These are phyloP conservation scores for Quercus bicolor DNA, from an alignment of 306 rosid species.

Conservation along the genomic window DNA sequence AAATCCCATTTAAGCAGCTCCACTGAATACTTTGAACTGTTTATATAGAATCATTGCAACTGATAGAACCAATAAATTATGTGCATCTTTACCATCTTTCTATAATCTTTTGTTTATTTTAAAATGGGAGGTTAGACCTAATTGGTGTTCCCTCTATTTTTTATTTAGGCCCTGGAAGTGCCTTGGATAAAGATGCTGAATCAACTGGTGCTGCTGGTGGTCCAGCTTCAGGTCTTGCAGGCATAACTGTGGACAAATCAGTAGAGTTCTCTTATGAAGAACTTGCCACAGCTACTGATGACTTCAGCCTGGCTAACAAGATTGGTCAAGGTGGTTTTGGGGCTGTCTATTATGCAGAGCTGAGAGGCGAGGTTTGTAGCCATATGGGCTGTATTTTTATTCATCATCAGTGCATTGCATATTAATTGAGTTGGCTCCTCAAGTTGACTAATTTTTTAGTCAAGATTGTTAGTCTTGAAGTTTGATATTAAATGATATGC, in stretches of 20 bases:
- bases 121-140: not conserved
- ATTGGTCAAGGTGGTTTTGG: constrained; percentile 94
- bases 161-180: constrained; percentile 38
- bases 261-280: constrained; percentile 74
- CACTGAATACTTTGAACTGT: not conserved
- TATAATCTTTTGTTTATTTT: too few relatives aligned
- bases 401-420: not conserved
- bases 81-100: not conserved
- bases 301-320: constrained; percentile 70
- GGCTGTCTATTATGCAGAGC: constrained; percentile 78
- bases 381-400: constrained; percentile 7
- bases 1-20: constrained; percentile 3
- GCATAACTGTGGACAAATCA: constrained; percentile 63
- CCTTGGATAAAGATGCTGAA: constrained; percentile 44
- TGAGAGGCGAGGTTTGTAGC: constrained; percentile 80
- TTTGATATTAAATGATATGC: not conserved
- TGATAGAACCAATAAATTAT: not conserved
- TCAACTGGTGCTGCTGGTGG: constrained; percentile 26
- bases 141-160: not conserved
- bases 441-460: not conserved
- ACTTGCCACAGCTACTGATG: constrained; percentile 67
- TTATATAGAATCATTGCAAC: not conserved
- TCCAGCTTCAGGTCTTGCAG: constrained; percentile 38
- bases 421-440: not conserved
- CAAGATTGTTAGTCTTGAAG: not conserved